Percentiles rank a stretch among this genome's conserved stretches.
These are phyloP conservation scores for Leptographium galeiforme DNA, from an alignment of 2,329 filamentous ascomycete genomes.

Conservation along the genomic window DNA sequence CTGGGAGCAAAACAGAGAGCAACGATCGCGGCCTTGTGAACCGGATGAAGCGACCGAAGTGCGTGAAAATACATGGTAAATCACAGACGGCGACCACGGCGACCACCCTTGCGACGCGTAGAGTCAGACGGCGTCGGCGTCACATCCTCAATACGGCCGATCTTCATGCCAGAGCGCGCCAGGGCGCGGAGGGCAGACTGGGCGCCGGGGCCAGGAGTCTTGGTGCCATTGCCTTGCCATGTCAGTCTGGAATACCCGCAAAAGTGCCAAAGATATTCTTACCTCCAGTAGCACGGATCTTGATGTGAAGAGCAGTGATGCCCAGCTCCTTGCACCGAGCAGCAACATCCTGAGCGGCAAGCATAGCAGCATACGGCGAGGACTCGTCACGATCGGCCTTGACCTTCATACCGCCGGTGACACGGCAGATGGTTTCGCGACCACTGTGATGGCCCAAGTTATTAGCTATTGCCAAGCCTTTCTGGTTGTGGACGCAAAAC, in stretches of 20 bases:
- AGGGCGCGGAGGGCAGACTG: constrained; percentile 98
- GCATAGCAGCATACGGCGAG: constrained; percentile 99
- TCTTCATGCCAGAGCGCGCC: constrained; percentile 99
- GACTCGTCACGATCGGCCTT: constrained; percentile 99
- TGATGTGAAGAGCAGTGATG: constrained; percentile 95
- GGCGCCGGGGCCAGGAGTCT: constrained; percentile 97
- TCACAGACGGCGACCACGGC: constrained; percentile 99
- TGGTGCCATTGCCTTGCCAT: constrained; percentile 75
- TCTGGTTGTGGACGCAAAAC: background rate
- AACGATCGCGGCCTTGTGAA: background rate
- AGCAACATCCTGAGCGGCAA: constrained; percentile 98
- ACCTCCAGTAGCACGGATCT: constrained; percentile 99
- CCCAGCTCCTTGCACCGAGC: constrained; percentile 62
- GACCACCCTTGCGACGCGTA: constrained; percentile 99
- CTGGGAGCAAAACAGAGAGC: constrained; percentile 12
- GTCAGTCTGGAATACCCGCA: background rate
- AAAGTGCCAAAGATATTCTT: constrained; percentile 18
- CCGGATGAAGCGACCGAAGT: background rate
- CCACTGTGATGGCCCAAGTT: constrained; percentile 66
- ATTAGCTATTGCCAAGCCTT: constrained; percentile 38
- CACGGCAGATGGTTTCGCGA: constrained; percentile 99
- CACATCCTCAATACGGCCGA: constrained; percentile 98
- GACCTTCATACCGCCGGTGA: constrained; percentile 99
- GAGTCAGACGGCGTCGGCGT: constrained; percentile 98
- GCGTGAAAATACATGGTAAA: background rate